Base-by-base conservation (phyloP, 2,329 filamentous ascomycete species). In the Exophiala alcalophila region DNA sequence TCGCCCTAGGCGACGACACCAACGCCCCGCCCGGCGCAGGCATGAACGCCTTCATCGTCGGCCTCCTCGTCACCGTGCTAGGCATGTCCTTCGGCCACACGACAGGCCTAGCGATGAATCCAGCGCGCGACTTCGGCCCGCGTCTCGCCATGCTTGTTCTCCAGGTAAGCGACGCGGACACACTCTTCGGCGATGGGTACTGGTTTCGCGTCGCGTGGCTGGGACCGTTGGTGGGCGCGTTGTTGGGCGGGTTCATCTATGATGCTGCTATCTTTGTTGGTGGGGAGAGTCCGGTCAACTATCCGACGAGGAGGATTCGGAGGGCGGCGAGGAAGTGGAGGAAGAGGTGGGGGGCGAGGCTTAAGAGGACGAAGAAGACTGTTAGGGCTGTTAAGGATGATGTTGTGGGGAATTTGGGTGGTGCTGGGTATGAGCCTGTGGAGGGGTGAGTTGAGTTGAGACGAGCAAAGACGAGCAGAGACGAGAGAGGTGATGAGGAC, bases 221-320 rank as follows among this genome's bases (percentile, higher is more conserved):
- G 64, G 69, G 59, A 8, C 63, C 65, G 0, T 42, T 65, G 14
- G 49, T 48, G 30, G 72, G 66, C 8, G 63, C 61, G 18, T 62
- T 70, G 18, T 59, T 67, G 27, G 70, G 71, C 1, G 71, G 59
- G 6, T 70, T 73, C 48, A 57, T 74, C 45, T 76, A 77, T 57
- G 73, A 76, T 55, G 64, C 68, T 48, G 68, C 66, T 51, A 74
- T 69, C 50, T 76, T 75, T 52, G 69, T 68, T 1, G 68, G 69
- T 4, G 71, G 71, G 1, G 72, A 75, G 53, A 69, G 65, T 29
- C 73, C 72, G 10, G 69, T 73, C 42, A 76, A 71, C 58, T 71
- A 77, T 59, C 69, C 68, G 2, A 66, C 70, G 18, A 62, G 62
- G 47, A 59, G 66, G 32, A 68, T 65, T 5, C 59, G 64, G 53